A percentile compares a stretch with the other conserved stretches of the same genome.
These are phyloP conservation scores for Kwoniella shandongensis DNA, from an alignment of 768 basidiomycete species.

Conservation along the genomic window DNA sequence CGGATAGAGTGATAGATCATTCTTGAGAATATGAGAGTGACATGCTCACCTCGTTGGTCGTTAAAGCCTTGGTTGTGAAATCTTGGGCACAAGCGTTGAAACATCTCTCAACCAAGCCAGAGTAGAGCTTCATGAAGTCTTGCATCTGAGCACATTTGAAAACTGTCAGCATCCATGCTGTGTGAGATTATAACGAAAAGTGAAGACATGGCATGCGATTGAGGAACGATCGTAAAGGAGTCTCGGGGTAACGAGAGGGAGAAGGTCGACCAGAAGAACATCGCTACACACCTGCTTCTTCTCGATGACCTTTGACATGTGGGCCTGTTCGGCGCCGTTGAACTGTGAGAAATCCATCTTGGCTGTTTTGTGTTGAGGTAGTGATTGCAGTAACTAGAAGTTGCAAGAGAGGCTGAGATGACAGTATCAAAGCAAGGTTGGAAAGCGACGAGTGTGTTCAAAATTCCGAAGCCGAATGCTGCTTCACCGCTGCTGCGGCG, in stretches of 20 bases:
- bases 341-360: conserved; percentile 88
- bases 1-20: too few species aligned
- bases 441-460: too few species aligned
- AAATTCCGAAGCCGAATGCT: background rate
- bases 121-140: conserved; percentile 94
- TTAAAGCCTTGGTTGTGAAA: conserved; percentile 91
- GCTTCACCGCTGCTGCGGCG: too few species aligned
- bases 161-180: background rate
- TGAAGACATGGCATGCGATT: background rate
- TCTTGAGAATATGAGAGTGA: background rate
- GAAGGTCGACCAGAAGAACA: background rate
- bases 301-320: conserved; percentile 79
- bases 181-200: background rate
- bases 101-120: conserved; percentile 90
- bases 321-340: conserved; percentile 89
- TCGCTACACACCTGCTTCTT: conserved; percentile 76
- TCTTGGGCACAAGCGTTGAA: conserved; percentile 95
- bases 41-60: conserved; percentile 77
- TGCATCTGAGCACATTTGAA: conserved; percentile 97
- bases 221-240: background rate
- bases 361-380: background rate
- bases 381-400: background rate
- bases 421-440: too few species aligned
- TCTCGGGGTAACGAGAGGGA: conserved; percentile 3
- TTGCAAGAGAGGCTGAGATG: background rate